Percentiles rank a stretch among this genome's conserved stretches.
Evolutionary conservation across 805 yeast genomes (phyloP).

Genomic region (Candida caryicola): DNA sequence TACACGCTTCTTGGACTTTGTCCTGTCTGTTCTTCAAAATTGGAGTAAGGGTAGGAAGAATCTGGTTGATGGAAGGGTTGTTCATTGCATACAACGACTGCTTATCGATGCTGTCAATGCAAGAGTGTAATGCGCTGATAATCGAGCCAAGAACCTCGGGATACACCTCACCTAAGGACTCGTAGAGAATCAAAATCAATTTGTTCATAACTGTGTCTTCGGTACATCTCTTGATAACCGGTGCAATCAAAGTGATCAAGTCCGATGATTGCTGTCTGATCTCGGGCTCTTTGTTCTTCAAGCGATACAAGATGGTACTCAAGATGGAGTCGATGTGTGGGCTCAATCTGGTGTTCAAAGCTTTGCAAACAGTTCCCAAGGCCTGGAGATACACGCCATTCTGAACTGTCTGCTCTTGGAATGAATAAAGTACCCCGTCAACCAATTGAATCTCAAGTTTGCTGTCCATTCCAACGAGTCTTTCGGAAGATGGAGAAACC

Average conservation of each 20-base stretch:
- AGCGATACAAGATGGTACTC: conserved; percentile 66
- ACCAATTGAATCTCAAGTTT: conserved; percentile 63
- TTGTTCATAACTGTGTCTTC: conserved; percentile 56
- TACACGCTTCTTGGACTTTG: conserved; percentile 82
- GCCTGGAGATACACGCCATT: conserved; percentile 57
- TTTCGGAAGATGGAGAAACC: conserved; percentile 35
- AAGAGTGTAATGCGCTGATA: conserved; percentile 63
- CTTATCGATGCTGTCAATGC: conserved; percentile 59
- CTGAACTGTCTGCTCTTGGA: conserved; percentile 71
- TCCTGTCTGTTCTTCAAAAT: conserved; percentile 86
- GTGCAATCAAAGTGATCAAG: conserved; percentile 62
- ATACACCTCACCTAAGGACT: conserved; percentile 88
- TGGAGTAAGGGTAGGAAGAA: conserved; percentile 87
- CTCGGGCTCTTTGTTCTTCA: conserved; percentile 67
- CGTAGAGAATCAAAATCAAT: conserved; percentile 75
- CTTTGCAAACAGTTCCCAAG: conserved; percentile 58
- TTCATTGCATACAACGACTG: conserved; percentile 48
- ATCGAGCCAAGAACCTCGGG: conserved; percentile 93
- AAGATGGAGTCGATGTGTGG: conserved; percentile 74
- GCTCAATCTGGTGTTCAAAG: conserved; percentile 60
- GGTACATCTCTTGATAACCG: conserved; percentile 61
- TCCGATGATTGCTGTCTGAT: conserved; percentile 85
- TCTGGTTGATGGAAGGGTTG: conserved; percentile 75
- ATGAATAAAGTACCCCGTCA: conserved; percentile 78
- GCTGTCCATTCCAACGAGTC: conserved; percentile 53